phyloP scores from a whole-genome alignment of 208 protist species.

The Entamoeba dispar region DNA sequence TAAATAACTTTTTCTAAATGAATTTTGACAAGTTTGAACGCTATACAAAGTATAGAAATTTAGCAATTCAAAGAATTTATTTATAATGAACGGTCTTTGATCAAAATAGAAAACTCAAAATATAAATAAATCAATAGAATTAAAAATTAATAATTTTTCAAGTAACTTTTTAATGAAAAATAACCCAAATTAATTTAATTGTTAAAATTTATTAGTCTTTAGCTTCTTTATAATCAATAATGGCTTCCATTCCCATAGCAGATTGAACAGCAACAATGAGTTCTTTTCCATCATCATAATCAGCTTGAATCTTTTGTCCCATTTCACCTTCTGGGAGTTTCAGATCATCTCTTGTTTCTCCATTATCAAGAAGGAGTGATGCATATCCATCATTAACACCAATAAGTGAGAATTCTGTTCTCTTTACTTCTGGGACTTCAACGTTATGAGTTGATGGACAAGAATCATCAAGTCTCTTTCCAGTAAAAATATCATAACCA shows the following conservation, averaged over 20 bases:
- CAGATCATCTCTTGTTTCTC: slow-evolving; percentile 6
- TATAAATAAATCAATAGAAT: too few species aligned
- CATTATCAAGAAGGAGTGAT: not conserved
- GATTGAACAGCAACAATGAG: not conserved
- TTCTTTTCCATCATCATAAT: slow-evolving; percentile 4
- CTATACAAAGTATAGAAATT: too few species aligned
- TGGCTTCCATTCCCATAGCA: slow-evolving; percentile 11
- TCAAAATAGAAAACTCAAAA: too few species aligned
- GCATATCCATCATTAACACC: slow-evolving; percentile 9
- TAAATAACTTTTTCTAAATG: too few species aligned
- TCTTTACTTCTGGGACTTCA: not conserved
- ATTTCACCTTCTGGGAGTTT: slow-evolving; percentile 7
- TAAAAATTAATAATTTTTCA: too few species aligned
- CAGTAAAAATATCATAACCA: slow-evolving; percentile 22
- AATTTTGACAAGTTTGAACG: too few species aligned
- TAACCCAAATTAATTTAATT: too few species aligned
- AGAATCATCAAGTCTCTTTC: slow-evolving; percentile 4
- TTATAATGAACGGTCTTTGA: too few species aligned
- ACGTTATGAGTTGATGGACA: slow-evolving; percentile 10
- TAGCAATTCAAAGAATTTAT: too few species aligned
- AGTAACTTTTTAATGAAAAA: too few species aligned
- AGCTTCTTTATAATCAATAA: not conserved
- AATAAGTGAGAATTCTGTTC: not conserved
- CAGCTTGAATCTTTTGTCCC: slow-evolving; percentile 8
- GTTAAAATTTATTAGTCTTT: not conserved